These are phyloP conservation scores for Kodamaea sp. DNA, from an alignment of 1,139 yeast species.

Conservation along the genomic window DNA sequence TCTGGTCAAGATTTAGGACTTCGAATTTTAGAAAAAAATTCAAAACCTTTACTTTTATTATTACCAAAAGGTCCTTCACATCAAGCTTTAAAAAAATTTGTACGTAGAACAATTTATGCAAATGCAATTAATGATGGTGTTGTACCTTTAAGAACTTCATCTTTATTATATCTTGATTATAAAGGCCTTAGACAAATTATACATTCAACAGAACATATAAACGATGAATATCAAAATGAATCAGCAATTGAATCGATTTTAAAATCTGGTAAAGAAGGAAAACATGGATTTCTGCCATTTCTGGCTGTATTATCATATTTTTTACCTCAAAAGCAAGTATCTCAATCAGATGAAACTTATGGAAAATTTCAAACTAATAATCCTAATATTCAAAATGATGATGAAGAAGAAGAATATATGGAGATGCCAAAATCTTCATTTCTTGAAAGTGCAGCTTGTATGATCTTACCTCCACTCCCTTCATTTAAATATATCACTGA, in stretches of 20 bases:
- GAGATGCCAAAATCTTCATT: slow-evolving; percentile 68
- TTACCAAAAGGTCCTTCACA: slow-evolving; percentile 84
- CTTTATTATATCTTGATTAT: slow-evolving; percentile 68
- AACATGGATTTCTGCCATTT: slow-evolving; percentile 30
- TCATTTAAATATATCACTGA: slow-evolving; percentile 65
- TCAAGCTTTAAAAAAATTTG: slow-evolving; percentile 56
- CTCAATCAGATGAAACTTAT: slow-evolving; percentile 18
- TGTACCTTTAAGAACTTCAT: slow-evolving; percentile 83
- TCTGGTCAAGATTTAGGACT: slow-evolving; percentile 92
- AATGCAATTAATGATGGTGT: slow-evolving; percentile 87
- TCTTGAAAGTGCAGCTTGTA: slow-evolving; percentile 76
- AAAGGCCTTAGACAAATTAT: slow-evolving; percentile 28
- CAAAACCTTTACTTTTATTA: slow-evolving; percentile 64
- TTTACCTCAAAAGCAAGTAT: slow-evolving; percentile 42
- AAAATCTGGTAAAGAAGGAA: slow-evolving; percentile 8
- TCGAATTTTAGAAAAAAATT: slow-evolving; percentile 31
- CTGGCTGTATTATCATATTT: slow-evolving; percentile 46
- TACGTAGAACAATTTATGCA: slow-evolving; percentile 71
- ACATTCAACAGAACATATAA: slow-evolving; percentile 9
- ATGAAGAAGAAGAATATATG: slow-evolving; percentile 14
- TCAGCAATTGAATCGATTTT: slow-evolving; percentile 1
- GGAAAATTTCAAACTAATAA: slow-evolving; percentile 28
- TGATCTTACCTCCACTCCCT: slow-evolving; percentile 86
- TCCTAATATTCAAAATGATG: slow-evolving; percentile 5
- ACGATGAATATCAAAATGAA: neutral